phyloP scores from a whole-genome alignment of 345 rosid genomes.

The Theobroma cacao region DNA sequence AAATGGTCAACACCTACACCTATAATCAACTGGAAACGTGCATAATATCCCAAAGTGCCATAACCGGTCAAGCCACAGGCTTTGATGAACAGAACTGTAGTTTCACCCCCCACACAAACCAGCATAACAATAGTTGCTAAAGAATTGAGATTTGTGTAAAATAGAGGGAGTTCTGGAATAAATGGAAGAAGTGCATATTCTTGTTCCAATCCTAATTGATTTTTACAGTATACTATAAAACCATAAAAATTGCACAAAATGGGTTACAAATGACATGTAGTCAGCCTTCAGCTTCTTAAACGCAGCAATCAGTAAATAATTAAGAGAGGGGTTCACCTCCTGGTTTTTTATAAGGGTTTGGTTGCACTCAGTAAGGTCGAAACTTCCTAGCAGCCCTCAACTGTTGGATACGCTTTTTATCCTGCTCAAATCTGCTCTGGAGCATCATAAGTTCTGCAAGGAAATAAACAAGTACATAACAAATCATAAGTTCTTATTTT shows the following conservation, averaged over 20 bases:
- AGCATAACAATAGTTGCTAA: no score
- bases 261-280: not conserved
- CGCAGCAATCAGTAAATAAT: not conserved
- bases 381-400: conserved; percentile 90
- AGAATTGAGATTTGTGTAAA: no score
- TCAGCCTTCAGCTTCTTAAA: not conserved
- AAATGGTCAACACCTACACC: not conserved
- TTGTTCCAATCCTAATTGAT: not conserved
- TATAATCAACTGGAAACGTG: not conserved
- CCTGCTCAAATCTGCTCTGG: conserved; percentile 88
- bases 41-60: not conserved
- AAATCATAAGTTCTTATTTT: not conserved
- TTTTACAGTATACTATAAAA: not conserved
- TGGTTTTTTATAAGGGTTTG: not conserved
- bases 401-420: conserved; percentile 82
- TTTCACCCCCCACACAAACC: not conserved
- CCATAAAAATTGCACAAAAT: not conserved
- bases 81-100: not conserved
- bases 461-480: not conserved
- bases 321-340: not conserved
- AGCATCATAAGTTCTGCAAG: conserved; percentile 75
- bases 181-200: no score
- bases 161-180: no score
- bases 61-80: not conserved
- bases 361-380: conserved; percentile 55